These are phyloP conservation scores for Cnidoscolus chayamansa DNA, from an alignment of 441 rosid species.

Conservation along the genomic window DNA sequence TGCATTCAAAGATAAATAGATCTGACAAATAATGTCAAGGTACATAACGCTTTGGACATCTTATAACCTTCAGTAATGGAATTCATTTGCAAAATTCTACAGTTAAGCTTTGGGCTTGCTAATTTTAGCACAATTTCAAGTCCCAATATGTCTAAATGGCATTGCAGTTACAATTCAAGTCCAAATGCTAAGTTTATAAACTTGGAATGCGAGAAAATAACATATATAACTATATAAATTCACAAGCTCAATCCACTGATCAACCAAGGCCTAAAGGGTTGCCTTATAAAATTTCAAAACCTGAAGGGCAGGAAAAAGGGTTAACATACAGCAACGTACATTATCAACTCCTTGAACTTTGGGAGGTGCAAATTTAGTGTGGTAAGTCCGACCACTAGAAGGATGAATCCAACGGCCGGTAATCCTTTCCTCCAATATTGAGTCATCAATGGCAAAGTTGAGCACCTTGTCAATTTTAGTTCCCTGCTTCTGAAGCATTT, in stretches of 20 bases:
- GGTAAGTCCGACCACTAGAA: constrained; percentile 8
- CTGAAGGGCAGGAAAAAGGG: background rate
- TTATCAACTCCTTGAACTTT: background rate
- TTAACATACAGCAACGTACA: background rate
- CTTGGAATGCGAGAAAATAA: background rate
- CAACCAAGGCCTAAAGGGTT: background rate
- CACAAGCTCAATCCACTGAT: background rate
- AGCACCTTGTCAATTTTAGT: constrained; percentile 61
- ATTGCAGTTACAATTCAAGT: background rate
- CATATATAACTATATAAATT: background rate
- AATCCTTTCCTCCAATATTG: constrained; percentile 3
- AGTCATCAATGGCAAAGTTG: constrained; percentile 27
- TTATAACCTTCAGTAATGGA: background rate
- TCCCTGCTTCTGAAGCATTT: constrained; percentile 69
- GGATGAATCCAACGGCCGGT: constrained; percentile 6
- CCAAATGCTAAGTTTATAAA: background rate
- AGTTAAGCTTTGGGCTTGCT: constrained; percentile 1
- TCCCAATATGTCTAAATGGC: background rate
- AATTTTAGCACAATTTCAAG: background rate
- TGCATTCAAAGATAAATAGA: background rate
- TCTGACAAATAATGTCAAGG: background rate
- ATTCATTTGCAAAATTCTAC: background rate
- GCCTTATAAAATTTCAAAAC: background rate
- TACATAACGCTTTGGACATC: background rate
- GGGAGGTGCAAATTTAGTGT: background rate